phyloP scores from a whole-genome alignment of 345 rosid species.

The Syzygium aqueum region DNA sequence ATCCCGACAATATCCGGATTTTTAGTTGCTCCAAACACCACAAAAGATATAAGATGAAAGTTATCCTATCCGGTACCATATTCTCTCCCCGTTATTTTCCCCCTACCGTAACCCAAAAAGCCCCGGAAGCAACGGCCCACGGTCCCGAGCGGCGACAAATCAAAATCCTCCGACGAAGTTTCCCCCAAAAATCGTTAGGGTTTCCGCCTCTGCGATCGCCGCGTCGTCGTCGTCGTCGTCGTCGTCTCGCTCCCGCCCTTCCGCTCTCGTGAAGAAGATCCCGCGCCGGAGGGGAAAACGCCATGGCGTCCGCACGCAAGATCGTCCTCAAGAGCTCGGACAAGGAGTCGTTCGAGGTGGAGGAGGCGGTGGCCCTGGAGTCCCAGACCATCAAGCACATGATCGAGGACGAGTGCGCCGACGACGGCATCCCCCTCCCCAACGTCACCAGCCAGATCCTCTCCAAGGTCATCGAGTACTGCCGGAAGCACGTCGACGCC shows the following conservation, averaged over 20 bases:
- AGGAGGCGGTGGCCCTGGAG: conserved; percentile 42
- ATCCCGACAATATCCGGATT: too few species aligned
- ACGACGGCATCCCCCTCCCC: conserved; percentile 50
- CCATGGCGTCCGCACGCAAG: conserved; percentile 18
- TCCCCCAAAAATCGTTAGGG: neutral
- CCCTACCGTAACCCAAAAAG: too few species aligned
- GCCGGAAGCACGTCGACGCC: conserved; percentile 59
- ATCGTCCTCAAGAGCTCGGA: conserved; percentile 46
- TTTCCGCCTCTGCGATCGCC: neutral
- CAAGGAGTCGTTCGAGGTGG: conserved; percentile 59
- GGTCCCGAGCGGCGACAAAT: too few species aligned
- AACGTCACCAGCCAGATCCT: conserved; percentile 61
- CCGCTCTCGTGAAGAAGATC: neutral
- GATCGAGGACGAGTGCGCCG: conserved; percentile 59
- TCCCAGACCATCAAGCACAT: conserved; percentile 65
- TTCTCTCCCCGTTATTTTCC: too few species aligned
- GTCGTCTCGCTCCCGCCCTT: neutral
- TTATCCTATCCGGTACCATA: too few species aligned
- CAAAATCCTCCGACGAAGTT: too few species aligned
- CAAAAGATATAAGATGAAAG: too few species aligned
- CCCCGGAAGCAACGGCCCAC: too few species aligned
- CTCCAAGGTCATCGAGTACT: conserved; percentile 66
- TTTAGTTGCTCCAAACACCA: too few species aligned
- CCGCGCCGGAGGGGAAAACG: neutral
- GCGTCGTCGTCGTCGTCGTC: neutral